Percentiles rank a stretch among this genome's conserved stretches.
Evolutionary conservation across 2,329 filamentous ascomycete genomes (phyloP).

Genomic region (Chrysosphaeria jannelii): DNA sequence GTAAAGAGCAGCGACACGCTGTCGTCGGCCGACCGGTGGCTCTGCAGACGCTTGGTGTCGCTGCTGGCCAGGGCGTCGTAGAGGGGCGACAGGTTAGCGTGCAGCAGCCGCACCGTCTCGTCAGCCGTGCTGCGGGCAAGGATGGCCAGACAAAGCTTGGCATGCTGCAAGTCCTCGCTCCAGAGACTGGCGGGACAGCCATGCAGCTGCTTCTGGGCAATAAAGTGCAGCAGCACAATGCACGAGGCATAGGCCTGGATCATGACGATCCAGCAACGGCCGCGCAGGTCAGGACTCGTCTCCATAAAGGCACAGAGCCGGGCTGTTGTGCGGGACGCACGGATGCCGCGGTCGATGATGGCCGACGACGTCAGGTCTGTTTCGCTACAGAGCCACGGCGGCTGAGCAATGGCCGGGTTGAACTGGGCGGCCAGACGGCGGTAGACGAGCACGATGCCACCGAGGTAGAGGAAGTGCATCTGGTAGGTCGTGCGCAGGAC

Average conservation of each 20-base stretch:
- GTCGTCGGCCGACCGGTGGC: too few relatives aligned
- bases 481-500: slow-evolving; percentile 6
- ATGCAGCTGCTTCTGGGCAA: slow-evolving; percentile 8
- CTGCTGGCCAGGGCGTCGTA: too few relatives aligned
- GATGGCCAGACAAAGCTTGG: slow-evolving; percentile 6
- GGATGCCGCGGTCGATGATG: slow-evolving; percentile 5
- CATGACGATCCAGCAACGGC: slow-evolving; percentile 8
- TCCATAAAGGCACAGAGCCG: slow-evolving; percentile 6
- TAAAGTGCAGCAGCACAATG: slow-evolving; percentile 7
- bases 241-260: slow-evolving; percentile 8
- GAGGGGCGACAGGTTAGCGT: background rate
- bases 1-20: too few relatives aligned
- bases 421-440: slow-evolving; percentile 8
- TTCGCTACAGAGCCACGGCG: too few relatives aligned
- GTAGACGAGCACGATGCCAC: slow-evolving; percentile 8
- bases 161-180: slow-evolving; percentile 6
- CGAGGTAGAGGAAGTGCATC: slow-evolving; percentile 9
- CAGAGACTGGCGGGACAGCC: slow-evolving; percentile 5
- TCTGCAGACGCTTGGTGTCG: too few relatives aligned
- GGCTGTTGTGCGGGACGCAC: slow-evolving; percentile 7
- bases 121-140: slow-evolving; percentile 1
- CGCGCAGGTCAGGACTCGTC: slow-evolving; percentile 5
- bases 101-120: background rate
- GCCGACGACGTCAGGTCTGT: background rate
- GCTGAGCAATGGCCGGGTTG: slow-evolving; percentile 1